Base-by-base conservation (phyloP, 1,284 basidiomycete species). In the Cryptococcus sp. region DNA sequence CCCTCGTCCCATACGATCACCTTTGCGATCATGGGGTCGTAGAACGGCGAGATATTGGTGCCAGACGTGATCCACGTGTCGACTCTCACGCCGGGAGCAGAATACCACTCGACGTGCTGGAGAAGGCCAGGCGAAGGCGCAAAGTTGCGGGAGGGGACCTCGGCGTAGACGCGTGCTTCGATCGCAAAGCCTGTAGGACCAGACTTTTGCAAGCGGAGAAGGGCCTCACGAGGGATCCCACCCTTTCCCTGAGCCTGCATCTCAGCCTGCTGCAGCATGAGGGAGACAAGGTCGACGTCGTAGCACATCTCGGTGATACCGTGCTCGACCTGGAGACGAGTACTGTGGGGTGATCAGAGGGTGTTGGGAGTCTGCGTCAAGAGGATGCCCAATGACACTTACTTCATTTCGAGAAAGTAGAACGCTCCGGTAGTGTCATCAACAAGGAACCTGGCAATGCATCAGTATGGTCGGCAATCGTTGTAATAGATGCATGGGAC, bases 321-420 rank as follows among this genome's bases (percentile, higher is more conserved):
- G 64, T 88, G 87, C 72, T 88, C 87, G 16, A 88, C 86, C 53
- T 57, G 53, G 8, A 50, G 43, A 51, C 55, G 59, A 15, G 61
- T 60, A 48, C 55, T 63, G 52, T n/a, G 21, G 33, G 15, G 6
- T 33, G 5, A 9, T 33, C 28, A 33, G 28, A 5, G 4, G 28
- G 28, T 33, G 28, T 9, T 33, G 28, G 9, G n/a, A 33, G 9
- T 33, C 28, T 33, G 5, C 9, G 28, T 5, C 28, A 33, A 33
- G 28, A 33, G 9, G 4, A 9, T 33, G 5, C 5, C 9, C 28
- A 5, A 9, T 4, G 9, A 9, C 1, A 73, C 52, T 61, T 81
- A 82, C 74, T 89, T 88, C 82, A 88, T 84, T 70, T 89, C 87
- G 18, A 89, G 79, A 65, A 88, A 89, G 77, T 82, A 87, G 72